Conservation (phyloP, 2,329 filamentous ascomycete species). For the Cytospora chrysosperma region DNA sequence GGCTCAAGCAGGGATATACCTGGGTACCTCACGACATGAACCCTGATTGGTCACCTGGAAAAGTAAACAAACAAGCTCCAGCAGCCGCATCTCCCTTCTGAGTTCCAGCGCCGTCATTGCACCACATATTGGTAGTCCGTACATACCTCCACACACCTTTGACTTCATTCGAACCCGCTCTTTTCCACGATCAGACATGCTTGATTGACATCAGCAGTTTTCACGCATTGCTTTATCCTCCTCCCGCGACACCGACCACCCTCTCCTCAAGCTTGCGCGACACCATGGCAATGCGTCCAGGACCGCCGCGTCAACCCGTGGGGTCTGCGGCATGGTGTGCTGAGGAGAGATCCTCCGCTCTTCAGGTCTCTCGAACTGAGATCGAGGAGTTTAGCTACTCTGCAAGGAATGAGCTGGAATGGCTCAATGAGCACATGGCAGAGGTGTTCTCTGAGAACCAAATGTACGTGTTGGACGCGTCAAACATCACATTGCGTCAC, state of each 20-base stretch:
- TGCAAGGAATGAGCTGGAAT: constrained; percentile 90
- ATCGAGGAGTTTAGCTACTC: constrained; percentile 92
- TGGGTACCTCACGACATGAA: not conserved
- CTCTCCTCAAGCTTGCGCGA: constrained; percentile 4
- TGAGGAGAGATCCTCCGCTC: constrained; percentile 76
- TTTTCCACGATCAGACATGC: constrained; percentile 14
- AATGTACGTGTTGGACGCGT: constrained; percentile 61
- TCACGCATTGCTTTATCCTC: not conserved
- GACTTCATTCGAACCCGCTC: not conserved
- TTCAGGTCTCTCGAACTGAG: constrained; percentile 75
- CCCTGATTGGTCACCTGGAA: constrained; percentile 3
- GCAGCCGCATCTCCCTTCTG: not conserved
- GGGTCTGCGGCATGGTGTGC: constrained; percentile 84
- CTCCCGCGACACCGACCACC: constrained; percentile 5
- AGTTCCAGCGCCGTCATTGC: not conserved
- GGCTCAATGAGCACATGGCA: constrained; percentile 98
- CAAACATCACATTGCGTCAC: not conserved
- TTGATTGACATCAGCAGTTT: constrained; percentile 10
- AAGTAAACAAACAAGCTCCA: constrained; percentile 19
- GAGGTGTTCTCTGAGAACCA: constrained; percentile 87
- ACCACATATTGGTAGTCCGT: not conserved
- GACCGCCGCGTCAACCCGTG: constrained; percentile 61
- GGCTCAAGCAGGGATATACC: not conserved
- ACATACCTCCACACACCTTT: not conserved
- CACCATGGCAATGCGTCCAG: constrained; percentile 46